Conservation (phyloP, 2,329 filamentous ascomycete genomes). For the Didymella arachidicola region DNA sequence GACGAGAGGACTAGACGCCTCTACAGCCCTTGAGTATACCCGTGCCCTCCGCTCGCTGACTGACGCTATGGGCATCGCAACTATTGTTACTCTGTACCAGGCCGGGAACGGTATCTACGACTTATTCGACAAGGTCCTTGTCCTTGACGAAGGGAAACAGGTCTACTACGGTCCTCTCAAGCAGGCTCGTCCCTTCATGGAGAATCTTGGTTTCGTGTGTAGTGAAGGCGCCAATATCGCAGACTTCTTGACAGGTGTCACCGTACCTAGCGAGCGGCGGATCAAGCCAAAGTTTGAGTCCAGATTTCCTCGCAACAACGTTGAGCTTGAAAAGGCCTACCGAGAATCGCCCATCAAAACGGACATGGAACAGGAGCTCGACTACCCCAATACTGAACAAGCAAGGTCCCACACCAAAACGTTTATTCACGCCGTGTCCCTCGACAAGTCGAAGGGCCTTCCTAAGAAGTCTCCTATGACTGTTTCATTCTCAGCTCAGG, state of each 20-base stretch:
- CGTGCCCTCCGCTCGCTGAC: slow-evolving; percentile 60
- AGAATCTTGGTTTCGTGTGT: slow-evolving; percentile 71
- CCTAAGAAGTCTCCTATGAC: slow-evolving; percentile 63
- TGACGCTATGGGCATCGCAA: slow-evolving; percentile 58
- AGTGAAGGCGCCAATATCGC: slow-evolving; percentile 69
- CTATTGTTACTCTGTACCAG: slow-evolving; percentile 65
- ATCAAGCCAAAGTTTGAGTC: slow-evolving; percentile 52
- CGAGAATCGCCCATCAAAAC: slow-evolving; percentile 59
- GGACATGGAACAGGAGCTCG: slow-evolving; percentile 64
- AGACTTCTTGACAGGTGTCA: slow-evolving; percentile 81
- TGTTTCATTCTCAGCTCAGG: slow-evolving; percentile 51
- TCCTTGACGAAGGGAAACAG: slow-evolving; percentile 77
- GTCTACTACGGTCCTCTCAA: slow-evolving; percentile 74
- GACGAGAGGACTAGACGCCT: slow-evolving; percentile 47
- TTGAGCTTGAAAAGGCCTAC: slow-evolving; percentile 57
- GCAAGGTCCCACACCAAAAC: slow-evolving; percentile 50
- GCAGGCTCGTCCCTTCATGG: slow-evolving; percentile 70
- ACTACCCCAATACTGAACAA: slow-evolving; percentile 63
- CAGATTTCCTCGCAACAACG: slow-evolving; percentile 53
- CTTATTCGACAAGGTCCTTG: slow-evolving; percentile 74
- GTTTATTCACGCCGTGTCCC: slow-evolving; percentile 62
- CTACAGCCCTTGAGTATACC: slow-evolving; percentile 63
- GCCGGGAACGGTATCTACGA: slow-evolving; percentile 62
- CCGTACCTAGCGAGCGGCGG: slow-evolving; percentile 55
- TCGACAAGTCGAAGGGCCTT: slow-evolving; percentile 65